phyloP scores from a whole-genome alignment of 805 yeast species.

The Suhomyces xylopsoci region DNA sequence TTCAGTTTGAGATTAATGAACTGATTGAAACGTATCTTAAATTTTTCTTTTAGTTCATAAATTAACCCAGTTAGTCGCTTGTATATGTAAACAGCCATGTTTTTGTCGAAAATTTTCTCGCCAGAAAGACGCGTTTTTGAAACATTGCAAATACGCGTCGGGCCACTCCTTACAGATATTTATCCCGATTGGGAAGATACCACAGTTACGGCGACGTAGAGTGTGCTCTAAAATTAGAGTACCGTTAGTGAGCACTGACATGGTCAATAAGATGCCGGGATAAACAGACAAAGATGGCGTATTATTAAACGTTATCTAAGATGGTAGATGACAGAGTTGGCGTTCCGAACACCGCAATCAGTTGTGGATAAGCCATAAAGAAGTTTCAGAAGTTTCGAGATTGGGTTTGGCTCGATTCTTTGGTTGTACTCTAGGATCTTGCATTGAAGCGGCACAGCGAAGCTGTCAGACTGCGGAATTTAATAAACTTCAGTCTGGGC shows the following conservation, averaged over 20 bases:
- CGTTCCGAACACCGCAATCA: no score
- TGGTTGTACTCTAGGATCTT: background rate
- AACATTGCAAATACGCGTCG: background rate
- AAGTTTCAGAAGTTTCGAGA: background rate
- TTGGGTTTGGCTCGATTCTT: background rate
- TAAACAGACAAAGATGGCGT: background rate
- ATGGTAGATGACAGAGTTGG: background rate
- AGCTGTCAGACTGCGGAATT: background rate
- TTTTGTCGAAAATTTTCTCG: constrained; percentile 3
- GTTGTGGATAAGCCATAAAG: no score
- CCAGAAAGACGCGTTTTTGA: constrained; percentile 3
- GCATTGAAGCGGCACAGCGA: background rate
- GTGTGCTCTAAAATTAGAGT: background rate
- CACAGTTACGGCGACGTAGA: background rate
- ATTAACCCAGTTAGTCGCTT: background rate
- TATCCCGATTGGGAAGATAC: background rate
- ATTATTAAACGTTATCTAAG: background rate
- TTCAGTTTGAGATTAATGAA: background rate
- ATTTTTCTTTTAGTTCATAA: background rate
- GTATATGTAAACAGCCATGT: constrained; percentile 3
- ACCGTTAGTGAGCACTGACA: background rate
- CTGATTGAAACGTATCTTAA: background rate
- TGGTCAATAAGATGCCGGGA: background rate
- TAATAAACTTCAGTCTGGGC: background rate
- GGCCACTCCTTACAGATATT: constrained; percentile 4